Percentiles rank a stretch among this genome's conserved stretches.
Conservation (phyloP, 768 basidiomycete genomes). For the Russula vinacea region DNA sequence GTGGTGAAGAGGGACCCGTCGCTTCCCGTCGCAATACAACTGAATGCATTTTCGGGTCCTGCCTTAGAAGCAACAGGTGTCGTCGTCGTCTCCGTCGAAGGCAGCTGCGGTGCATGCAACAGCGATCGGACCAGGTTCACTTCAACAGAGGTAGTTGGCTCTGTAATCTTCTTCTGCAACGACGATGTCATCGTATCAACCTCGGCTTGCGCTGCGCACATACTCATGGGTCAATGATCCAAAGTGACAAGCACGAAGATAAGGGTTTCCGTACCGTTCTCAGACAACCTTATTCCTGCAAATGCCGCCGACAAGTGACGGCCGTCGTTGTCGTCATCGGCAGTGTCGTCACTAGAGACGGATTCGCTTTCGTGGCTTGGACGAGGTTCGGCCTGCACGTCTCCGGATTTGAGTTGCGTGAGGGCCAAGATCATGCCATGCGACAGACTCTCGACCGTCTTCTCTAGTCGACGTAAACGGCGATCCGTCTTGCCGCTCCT, state of each 20-base stretch:
- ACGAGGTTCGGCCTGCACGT: not conserved
- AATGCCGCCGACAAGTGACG: not conserved
- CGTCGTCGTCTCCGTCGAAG: too few relatives aligned
- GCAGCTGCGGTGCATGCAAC: too few relatives aligned
- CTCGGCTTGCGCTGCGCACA: not conserved
- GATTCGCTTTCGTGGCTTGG: not conserved
- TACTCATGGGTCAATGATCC: not conserved
- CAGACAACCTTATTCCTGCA: not conserved
- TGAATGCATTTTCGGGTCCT: not conserved
- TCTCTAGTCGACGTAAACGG: conserved; percentile 9
- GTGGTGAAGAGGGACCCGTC: not conserved
- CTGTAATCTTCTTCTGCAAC: too few relatives aligned
- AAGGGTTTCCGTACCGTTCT: not conserved
- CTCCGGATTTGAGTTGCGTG: not conserved
- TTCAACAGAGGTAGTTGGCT: too few relatives aligned
- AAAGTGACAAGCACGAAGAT: not conserved
- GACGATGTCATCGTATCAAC: too few relatives aligned
- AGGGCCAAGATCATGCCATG: conserved; percentile 11
- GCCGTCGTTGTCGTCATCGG: not conserved
- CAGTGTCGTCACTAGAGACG: not conserved
- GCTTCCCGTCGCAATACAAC: not conserved
- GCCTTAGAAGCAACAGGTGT: too few relatives aligned
- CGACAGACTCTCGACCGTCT: conserved; percentile 14
- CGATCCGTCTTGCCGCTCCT: not conserved
- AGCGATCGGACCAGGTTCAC: too few relatives aligned